Base-by-base conservation (phyloP, 805 yeast species). In the Yamadazyma akitaensis region DNA sequence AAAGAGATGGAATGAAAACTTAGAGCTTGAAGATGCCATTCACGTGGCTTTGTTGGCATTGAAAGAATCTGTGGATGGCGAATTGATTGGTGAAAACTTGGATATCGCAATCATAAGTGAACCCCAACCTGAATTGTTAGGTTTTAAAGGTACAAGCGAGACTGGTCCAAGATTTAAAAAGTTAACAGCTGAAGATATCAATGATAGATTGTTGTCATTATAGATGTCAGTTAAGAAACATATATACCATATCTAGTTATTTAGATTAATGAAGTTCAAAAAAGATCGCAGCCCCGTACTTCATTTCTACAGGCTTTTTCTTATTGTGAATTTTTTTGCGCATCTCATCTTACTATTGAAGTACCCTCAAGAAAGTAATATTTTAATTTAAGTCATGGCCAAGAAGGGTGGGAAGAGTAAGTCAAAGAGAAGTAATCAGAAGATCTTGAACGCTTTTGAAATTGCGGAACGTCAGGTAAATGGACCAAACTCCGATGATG, bases 11-110 rank as follows among this genome's bases (percentile, higher is more conserved):
- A 92, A 91, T 63, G 96, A 90, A 54, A 96, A 94, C 67, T 75
- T 94, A 63, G 99, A 94, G 71, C 76, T 94, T 53, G 99, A 94
- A 70, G 99, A 94, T 65, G 99, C 98, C 42, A 88, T 94, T 54
- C 98, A 94, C 67, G 94, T 92, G 62, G 97, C 98, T 0, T 75
- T 94, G 40, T 73, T 94, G 58, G 94, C 99, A 4, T 76, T 94
- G 64, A 94, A 94, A 67, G 99, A 94, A 69, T 83, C 96, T 21
- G 92, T 94, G 43, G 99, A 94, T 66, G 99, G 99, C 47, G 99
- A 94, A 62, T 87, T 94, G 81, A 90, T 86, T 53, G 98, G 98
- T 40, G 95, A 90, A 55, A 91, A 96, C 40, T 92, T 94, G 53
- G 99, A 94, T 67, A 87, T 94, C 49, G 85, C 92, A 19, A 77